phyloP scores from a whole-genome alignment of 2,329 filamentous ascomycete species.

The Colletotrichum liaoningense region DNA sequence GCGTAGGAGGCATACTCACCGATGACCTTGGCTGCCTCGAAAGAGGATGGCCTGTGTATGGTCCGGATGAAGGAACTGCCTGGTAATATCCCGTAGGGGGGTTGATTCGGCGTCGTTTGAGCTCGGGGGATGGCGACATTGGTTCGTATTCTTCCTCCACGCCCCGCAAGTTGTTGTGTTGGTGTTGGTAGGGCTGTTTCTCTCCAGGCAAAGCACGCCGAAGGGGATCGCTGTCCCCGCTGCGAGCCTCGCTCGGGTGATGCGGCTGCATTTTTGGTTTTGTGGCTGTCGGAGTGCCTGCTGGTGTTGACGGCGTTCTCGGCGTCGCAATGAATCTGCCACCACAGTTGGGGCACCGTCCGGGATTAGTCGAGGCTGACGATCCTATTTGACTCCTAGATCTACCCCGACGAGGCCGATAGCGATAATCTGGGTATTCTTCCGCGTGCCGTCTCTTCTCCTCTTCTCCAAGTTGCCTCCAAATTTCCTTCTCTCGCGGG shows the following conservation, averaged over 20 bases:
- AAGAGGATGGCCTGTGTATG: constrained; percentile 26
- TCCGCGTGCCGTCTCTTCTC: constrained; percentile 91
- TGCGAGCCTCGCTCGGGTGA: constrained; percentile 19
- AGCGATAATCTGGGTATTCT: constrained; percentile 94
- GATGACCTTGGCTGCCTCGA: constrained; percentile 34
- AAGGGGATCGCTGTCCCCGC: constrained; percentile 27
- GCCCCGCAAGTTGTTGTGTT: constrained; percentile 39
- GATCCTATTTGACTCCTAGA: constrained; percentile 44
- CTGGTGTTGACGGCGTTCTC: constrained; percentile 66
- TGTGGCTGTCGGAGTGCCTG: constrained; percentile 49
- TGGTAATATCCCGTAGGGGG: constrained; percentile 52
- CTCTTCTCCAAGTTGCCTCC: constrained; percentile 91
- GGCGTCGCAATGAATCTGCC: constrained; percentile 74
- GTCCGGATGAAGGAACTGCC: constrained; percentile 35
- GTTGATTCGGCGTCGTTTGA: constrained; percentile 73
- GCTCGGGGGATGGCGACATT: constrained; percentile 62
- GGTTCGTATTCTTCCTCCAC: constrained; percentile 51
- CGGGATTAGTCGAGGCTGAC: constrained; percentile 59
- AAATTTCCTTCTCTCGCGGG: constrained; percentile 80
- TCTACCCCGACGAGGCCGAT: constrained; percentile 80
- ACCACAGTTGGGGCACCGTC: constrained; percentile 77
- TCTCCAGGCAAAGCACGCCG: constrained; percentile 25
- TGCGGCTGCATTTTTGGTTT: constrained; percentile 39
- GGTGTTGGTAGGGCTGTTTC: constrained; percentile 31
- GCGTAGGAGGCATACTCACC: constrained; percentile 39